phyloP scores from a whole-genome alignment of 2,329 filamentous ascomycete species.

The Fusarium sp. region DNA sequence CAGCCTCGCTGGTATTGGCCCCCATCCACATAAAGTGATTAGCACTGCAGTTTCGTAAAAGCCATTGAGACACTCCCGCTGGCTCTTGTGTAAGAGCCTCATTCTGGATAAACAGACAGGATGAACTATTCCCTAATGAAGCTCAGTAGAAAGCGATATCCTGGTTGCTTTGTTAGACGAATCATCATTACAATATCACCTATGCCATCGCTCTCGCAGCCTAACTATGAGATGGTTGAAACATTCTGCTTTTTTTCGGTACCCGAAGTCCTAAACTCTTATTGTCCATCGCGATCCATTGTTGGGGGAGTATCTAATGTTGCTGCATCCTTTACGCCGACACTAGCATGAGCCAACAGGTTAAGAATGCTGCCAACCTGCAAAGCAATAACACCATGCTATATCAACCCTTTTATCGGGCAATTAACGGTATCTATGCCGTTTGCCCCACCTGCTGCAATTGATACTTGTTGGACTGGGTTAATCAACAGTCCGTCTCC shows the following conservation, averaged over 20 bases:
- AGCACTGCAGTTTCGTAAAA: not conserved
- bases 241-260: not conserved
- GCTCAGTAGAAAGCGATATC: too few species aligned
- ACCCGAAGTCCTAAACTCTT: not conserved
- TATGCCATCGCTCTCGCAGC: not conserved
- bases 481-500: slow-evolving; percentile 8
- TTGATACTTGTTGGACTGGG: slow-evolving; percentile 14
- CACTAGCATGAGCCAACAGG: not conserved
- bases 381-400: not conserved
- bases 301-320: not conserved
- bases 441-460: not conserved
- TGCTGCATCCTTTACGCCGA: slow-evolving; percentile 1
- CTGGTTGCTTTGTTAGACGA: not conserved
- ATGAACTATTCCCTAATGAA: not conserved
- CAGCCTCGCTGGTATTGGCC: slow-evolving; percentile 11
- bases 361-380: not conserved
- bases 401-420: not conserved
- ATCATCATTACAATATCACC: not conserved
- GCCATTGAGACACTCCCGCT: not conserved
- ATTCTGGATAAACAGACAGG: not conserved
- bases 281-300: not conserved
- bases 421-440: not conserved
- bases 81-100: not conserved
- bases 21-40: not conserved
- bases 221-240: not conserved